Conservation (phyloP, 1,284 basidiomycete species). For the Apiotrichum porosum region DNA sequence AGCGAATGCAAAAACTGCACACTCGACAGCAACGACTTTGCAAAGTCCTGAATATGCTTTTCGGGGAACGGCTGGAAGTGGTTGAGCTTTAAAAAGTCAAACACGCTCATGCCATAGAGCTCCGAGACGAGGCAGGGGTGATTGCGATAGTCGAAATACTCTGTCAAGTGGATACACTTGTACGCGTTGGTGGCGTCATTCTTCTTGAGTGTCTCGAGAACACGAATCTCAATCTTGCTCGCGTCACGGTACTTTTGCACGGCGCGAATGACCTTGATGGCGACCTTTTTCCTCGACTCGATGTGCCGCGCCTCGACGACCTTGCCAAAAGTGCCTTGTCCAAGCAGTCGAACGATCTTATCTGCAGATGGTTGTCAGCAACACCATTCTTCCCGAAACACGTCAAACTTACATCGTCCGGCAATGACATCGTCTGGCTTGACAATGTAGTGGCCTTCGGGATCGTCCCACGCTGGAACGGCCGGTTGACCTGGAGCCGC, state of each 20-base stretch:
- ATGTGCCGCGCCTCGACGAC: slow-evolving; percentile 91
- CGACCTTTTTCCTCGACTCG: slow-evolving; percentile 67
- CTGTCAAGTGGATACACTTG: slow-evolving; percentile 94
- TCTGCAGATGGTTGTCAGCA: slow-evolving; percentile 56
- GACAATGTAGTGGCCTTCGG: slow-evolving; percentile 92
- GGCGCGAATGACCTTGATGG: slow-evolving; percentile 97
- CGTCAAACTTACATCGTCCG: slow-evolving; percentile 61
- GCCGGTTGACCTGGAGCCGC: too few species aligned
- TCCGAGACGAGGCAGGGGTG: slow-evolving; percentile 98
- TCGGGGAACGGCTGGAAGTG: slow-evolving; percentile 94
- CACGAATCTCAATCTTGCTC: slow-evolving; percentile 95
- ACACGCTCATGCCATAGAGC: slow-evolving; percentile 93
- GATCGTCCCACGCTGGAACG: slow-evolving; percentile 72
- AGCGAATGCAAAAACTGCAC: slow-evolving; percentile 92
- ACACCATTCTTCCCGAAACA: background rate
- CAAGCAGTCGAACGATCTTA: slow-evolving; percentile 81
- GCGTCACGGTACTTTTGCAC: slow-evolving; percentile 98
- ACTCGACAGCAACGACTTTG: slow-evolving; percentile 82
- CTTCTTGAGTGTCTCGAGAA: slow-evolving; percentile 85
- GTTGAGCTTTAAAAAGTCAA: slow-evolving; percentile 98
- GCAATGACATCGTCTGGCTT: slow-evolving; percentile 81
- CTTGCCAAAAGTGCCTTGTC: slow-evolving; percentile 98
- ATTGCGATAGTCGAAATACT: slow-evolving; percentile 95
- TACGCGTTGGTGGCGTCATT: slow-evolving; percentile 83
- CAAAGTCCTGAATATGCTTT: slow-evolving; percentile 93